Evolutionary conservation across 1,284 basidiomycete species (phyloP).

Genomic region (Ustilago loliicola): DNA sequence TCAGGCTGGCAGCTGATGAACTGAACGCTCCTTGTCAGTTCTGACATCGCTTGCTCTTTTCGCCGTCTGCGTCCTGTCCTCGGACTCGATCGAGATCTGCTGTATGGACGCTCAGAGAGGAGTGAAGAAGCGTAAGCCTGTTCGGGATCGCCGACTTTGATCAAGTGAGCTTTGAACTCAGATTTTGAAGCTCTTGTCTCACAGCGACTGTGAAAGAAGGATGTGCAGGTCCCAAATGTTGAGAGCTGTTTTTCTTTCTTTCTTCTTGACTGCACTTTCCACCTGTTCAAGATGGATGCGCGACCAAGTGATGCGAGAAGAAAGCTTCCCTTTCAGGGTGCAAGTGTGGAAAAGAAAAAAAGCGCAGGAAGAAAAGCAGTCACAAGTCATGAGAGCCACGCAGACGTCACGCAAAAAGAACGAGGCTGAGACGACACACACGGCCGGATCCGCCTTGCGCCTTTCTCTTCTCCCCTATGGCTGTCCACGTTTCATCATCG

Average conservation of each 20-base stretch:
- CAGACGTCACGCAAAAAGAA: too few relatives aligned
- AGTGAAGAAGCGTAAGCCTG: background rate
- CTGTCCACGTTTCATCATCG: constrained; percentile 1
- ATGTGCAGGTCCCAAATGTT: constrained; percentile 6
- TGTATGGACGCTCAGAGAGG: too few relatives aligned
- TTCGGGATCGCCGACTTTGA: background rate
- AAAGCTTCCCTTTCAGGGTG: background rate
- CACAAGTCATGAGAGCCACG: too few relatives aligned
- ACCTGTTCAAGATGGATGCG: background rate
- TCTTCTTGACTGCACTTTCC: background rate
- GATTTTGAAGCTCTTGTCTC: background rate
- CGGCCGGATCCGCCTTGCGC: background rate
- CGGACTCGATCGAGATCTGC: too few relatives aligned
- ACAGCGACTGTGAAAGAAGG: constrained; percentile 7
- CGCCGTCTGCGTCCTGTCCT: too few relatives aligned
- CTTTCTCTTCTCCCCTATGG: background rate
- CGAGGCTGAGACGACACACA: background rate
- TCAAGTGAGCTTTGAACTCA: background rate
- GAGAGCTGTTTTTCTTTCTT: background rate
- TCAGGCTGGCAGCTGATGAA: too few relatives aligned
- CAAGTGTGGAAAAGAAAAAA: too few relatives aligned
- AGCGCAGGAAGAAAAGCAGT: too few relatives aligned
- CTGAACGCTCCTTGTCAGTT: too few relatives aligned
- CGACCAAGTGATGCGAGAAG: background rate
- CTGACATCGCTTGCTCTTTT: too few relatives aligned